A percentile compares a stretch with the other conserved stretches of the same genome.
phyloP scores from a whole-genome alignment of 2,329 filamentous ascomycete genomes.

The Macroventuria anomochaeta region DNA sequence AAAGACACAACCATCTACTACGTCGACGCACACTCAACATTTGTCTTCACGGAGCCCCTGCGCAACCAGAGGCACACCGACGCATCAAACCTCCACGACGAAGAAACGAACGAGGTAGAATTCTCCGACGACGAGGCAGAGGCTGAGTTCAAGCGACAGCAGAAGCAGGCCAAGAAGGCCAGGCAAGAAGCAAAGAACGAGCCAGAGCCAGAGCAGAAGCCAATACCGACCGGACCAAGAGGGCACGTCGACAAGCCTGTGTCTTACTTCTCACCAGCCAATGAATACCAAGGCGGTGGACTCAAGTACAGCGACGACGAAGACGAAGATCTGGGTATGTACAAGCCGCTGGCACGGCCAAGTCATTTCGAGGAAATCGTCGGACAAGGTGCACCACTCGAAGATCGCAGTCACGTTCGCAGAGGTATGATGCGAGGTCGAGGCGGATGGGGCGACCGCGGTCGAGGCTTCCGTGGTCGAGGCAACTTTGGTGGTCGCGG shows the following conservation, averaged over 20 bases:
- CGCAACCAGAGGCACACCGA: slow-evolving; percentile 85
- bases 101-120: slow-evolving; percentile 90
- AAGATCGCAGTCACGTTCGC: slow-evolving; percentile 47
- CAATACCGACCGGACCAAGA: slow-evolving; percentile 32
- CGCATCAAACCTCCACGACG: slow-evolving; percentile 92
- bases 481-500: slow-evolving; percentile 32
- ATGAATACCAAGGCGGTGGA: slow-evolving; percentile 43
- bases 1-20: slow-evolving; percentile 79
- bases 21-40: slow-evolving; percentile 76
- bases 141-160: slow-evolving; percentile 69
- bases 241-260: slow-evolving; percentile 27
- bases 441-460: slow-evolving; percentile 46
- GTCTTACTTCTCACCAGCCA: slow-evolving; percentile 27
- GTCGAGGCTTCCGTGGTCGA: slow-evolving; percentile 46
- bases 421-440: slow-evolving; percentile 43
- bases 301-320: slow-evolving; percentile 55
- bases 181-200: slow-evolving; percentile 40
- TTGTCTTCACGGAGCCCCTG: slow-evolving; percentile 85
- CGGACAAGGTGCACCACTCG: slow-evolving; percentile 47
- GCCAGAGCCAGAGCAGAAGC: slow-evolving; percentile 16
- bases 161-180: slow-evolving; percentile 65
- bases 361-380: slow-evolving; percentile 56
- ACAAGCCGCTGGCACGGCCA: slow-evolving; percentile 56
- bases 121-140: slow-evolving; percentile 98
- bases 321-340: slow-evolving; percentile 54